phyloP scores from a whole-genome alignment of 2,329 filamentous ascomycete genomes.

The Colletotrichum euphorbiae region DNA sequence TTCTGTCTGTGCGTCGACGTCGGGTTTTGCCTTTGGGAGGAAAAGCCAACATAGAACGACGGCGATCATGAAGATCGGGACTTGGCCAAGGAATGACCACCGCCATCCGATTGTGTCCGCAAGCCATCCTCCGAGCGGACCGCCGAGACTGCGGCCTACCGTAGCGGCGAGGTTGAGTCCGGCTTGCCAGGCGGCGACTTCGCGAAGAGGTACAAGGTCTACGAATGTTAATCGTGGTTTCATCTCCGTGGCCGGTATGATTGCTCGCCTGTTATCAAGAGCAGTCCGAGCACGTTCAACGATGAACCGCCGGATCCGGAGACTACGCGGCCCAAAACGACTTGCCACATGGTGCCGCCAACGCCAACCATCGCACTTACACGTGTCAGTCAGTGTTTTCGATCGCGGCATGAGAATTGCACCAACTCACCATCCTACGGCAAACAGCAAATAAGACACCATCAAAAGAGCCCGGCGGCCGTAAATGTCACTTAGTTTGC shows the following conservation, averaged over 20 bases:
- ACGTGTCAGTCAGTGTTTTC: slow-evolving; percentile 19
- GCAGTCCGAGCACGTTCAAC: slow-evolving; percentile 61
- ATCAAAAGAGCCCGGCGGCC: slow-evolving; percentile 62
- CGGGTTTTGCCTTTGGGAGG: slow-evolving; percentile 53
- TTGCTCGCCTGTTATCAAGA: slow-evolving; percentile 62
- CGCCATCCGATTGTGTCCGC: slow-evolving; percentile 76
- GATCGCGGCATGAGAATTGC: too few species aligned
- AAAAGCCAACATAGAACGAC: slow-evolving; percentile 65
- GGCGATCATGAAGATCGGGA: slow-evolving; percentile 67
- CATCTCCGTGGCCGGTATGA: neutral
- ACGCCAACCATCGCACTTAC: slow-evolving; percentile 51
- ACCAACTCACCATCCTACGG: slow-evolving; percentile 60
- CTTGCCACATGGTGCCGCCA: slow-evolving; percentile 59
- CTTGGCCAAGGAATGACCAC: slow-evolving; percentile 73
- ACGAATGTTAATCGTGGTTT: neutral
- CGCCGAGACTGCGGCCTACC: slow-evolving; percentile 62
- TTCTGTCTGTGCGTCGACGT: neutral
- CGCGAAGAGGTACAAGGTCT: slow-evolving; percentile 64
- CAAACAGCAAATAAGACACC: slow-evolving; percentile 62
- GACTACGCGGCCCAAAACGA: slow-evolving; percentile 63
- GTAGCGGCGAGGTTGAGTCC: slow-evolving; percentile 66
- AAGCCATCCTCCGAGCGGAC: slow-evolving; percentile 69
- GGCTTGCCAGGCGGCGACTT: slow-evolving; percentile 65
- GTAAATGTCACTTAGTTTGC: slow-evolving; percentile 69
- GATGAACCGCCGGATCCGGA: slow-evolving; percentile 65